A percentile compares a stretch with the other conserved stretches of the same genome.
Conservation (phyloP, 805 yeast species). For the Cyberlindnera veronae region DNA sequence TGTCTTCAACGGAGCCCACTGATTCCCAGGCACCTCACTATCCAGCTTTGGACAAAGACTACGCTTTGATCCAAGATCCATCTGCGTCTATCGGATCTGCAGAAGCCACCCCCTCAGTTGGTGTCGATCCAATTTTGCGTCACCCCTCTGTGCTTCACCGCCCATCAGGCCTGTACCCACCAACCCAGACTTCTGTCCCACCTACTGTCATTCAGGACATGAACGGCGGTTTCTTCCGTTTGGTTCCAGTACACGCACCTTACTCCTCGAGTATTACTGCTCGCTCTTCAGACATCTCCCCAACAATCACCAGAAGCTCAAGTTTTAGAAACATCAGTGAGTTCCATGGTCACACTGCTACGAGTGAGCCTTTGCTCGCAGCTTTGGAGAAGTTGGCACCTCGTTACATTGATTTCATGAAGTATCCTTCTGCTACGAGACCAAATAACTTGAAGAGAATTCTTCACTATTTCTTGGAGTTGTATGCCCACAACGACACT, state of each 20-base stretch:
- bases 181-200: neutral
- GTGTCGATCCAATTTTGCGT: neutral
- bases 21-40: no score
- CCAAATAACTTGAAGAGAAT: conserved; percentile 31
- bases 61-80: no score
- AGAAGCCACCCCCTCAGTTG: no score
- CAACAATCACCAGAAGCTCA: neutral
- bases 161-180: neutral
- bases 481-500: conserved; percentile 33
- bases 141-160: neutral
- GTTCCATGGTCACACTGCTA: neutral
- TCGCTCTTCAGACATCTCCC: neutral
- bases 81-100: no score
- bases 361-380: conserved; percentile 11
- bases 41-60: no score
- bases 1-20: no score
- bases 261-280: neutral
- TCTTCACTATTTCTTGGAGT: conserved; percentile 34
- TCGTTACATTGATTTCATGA: conserved; percentile 31
- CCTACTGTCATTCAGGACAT: conserved; percentile 4
- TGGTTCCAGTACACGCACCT: conserved; percentile 8
- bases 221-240: conserved; percentile 7
- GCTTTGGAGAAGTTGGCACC: conserved; percentile 29
- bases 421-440: conserved; percentile 32
- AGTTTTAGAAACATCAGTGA: conserved; percentile 1